Evolutionary conservation across 169 alveolate genomes (phyloP), one percentile per base, ranked within the genome.

Genomic region (Plasmodium sp.): DNA sequence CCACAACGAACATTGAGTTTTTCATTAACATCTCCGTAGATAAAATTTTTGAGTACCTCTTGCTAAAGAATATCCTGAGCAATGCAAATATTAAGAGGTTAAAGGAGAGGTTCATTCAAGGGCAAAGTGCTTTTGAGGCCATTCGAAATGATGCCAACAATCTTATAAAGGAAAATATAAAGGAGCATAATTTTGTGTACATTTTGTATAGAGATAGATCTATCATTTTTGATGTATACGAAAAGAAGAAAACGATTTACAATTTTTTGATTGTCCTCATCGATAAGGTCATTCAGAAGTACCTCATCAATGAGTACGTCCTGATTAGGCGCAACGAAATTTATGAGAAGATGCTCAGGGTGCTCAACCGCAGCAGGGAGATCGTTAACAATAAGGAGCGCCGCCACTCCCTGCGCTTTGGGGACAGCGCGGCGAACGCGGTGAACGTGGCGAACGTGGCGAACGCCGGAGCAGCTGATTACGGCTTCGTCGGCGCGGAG

Each of bases 91-190:
- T 86, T n/a, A 86, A 86, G 45, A 75, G 81, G 10, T 86, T 86
- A 86, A 86, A 86, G 81, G 85, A 75, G 56, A 86, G 77, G 67
- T 86, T 86, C 81, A 86, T 86, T 14, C 93, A 86, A 16, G 93
- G 93, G 6, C 93, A 86, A 16, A 75, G 45, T 41, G 34, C 81
- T 4, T 86, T 51, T 86, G 86, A 86, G 22, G 51, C 54, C 43
- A 48, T 86, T 33, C 34, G 54, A 74, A 86, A 75, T 12, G 93
- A 86, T 22, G 85, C 82, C 22, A 18, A 54, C 54, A 45, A 54
- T 27, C 6, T 86, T 14, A 86, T 86, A 16, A 79, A 41, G 81
- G 85, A 75, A 48, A 86, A 86, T 86, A 86, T 86, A 51, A 86
- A 75, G 43, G 85, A 77, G 48, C 81, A 86, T 6, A 86, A 86